Evolutionary conservation across 768 basidiomycete species (phyloP).

Genomic region (Pholiota microspora): DNA sequence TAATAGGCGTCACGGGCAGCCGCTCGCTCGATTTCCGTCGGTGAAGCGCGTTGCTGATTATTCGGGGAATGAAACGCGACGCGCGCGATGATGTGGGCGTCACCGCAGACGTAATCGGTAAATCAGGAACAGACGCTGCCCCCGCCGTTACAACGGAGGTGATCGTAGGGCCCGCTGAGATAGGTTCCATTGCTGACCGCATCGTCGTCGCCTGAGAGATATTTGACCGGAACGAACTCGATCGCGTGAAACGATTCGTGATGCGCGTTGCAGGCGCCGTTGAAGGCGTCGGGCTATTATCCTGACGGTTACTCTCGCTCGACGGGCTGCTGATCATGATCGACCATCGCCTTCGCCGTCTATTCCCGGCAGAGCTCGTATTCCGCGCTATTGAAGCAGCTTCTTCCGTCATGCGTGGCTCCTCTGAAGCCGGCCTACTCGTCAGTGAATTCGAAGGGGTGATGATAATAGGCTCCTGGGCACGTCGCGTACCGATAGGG

Average conservation of each 20-base stretch:
- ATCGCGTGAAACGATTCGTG: conserved; percentile 30
- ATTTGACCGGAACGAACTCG: conserved; percentile 40
- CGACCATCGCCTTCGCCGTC: conserved; percentile 73
- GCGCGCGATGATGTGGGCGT: conserved; percentile 41
- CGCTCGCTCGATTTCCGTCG: conserved; percentile 60
- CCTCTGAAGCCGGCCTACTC: conserved; percentile 37
- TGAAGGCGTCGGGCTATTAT: conserved; percentile 21
- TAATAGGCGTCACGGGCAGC: conserved; percentile 32
- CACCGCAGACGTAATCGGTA: conserved; percentile 19
- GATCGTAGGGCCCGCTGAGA: conserved; percentile 13
- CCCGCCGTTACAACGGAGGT: conserved; percentile 7
- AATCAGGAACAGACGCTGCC: conserved; percentile 14
- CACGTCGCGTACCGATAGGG: conserved; percentile 60
- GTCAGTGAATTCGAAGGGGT: conserved; percentile 36
- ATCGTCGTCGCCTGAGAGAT: conserved; percentile 27
- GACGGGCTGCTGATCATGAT: conserved; percentile 25
- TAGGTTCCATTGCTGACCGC: conserved; percentile 20
- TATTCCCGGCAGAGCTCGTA: conserved; percentile 28
- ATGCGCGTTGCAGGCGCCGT: conserved; percentile 20
- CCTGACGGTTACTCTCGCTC: conserved; percentile 12
- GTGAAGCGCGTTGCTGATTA: conserved; percentile 64
- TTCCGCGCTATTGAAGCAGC: conserved; percentile 28
- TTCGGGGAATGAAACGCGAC: conserved; percentile 66
- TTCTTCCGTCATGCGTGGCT: conserved; percentile 45
- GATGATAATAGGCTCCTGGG: conserved; percentile 70